These are phyloP conservation scores for Xylaria multiplex DNA, from an alignment of 2,329 filamentous ascomycete species.

Conservation along the genomic window DNA sequence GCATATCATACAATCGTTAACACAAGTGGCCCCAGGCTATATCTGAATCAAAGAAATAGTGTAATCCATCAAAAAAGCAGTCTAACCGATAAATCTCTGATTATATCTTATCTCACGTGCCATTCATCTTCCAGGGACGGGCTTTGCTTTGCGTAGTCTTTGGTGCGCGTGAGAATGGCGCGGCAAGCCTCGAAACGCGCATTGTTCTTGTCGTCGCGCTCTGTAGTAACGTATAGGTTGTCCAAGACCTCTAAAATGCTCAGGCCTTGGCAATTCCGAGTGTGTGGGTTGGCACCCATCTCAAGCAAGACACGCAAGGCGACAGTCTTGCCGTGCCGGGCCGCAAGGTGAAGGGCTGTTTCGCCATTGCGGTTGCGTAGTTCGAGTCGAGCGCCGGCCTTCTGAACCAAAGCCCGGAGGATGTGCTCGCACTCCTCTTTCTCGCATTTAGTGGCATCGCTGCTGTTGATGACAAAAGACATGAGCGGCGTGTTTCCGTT, in stretches of 20 bases:
- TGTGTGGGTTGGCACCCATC: conserved; percentile 60
- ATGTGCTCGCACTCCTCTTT: conserved; percentile 60
- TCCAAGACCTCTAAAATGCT: conserved; percentile 60
- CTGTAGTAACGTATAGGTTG: conserved; percentile 50
- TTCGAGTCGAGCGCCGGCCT: conserved; percentile 57
- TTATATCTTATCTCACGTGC: conserved; percentile 35
- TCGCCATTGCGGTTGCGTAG: conserved; percentile 64
- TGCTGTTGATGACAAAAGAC: conserved; percentile 62
- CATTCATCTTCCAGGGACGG: conserved; percentile 57
- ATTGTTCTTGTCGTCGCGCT: conserved; percentile 50
- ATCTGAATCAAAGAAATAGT: neutral
- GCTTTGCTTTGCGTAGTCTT: conserved; percentile 49
- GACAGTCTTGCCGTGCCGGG: conserved; percentile 63
- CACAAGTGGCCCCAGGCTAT: conserved; percentile 4
- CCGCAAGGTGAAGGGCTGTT: conserved; percentile 65
- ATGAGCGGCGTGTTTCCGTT: conserved; percentile 65
- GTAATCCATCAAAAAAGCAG: conserved; percentile 1
- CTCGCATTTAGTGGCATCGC: conserved; percentile 54
- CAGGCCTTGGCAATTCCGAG: conserved; percentile 56
- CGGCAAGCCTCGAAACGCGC: conserved; percentile 59
- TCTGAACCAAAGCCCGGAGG: conserved; percentile 54
- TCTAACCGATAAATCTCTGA: neutral
- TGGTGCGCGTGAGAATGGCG: conserved; percentile 56
- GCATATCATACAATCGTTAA: conserved; percentile 31
- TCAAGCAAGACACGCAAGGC: conserved; percentile 59